Evolutionary conservation across 371 early-diverging fungal species (phyloP), one percentile per base, ranked within the genome.

Genomic region (Syncephalastrum monosporum): DNA sequence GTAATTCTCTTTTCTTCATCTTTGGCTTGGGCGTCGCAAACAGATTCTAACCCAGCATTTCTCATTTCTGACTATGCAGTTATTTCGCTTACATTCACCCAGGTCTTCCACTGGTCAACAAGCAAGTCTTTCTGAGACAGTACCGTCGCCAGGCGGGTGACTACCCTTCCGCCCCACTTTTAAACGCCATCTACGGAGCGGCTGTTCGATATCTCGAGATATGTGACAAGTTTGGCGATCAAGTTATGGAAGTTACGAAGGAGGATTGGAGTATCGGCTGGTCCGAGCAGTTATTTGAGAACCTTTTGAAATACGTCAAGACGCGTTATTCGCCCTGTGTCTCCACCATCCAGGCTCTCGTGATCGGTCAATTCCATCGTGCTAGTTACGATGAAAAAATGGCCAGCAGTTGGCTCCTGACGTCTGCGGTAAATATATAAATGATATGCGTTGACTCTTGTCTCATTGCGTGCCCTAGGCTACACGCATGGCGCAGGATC

Each of bases 51-150:
- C 17, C 19, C 16, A 14, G 12, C 33, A 12, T 16, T 44, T 50
- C 17, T 58, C 3, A 50, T 42, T n/a, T 24, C 14, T 12, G n/a
- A 15, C 59, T 44, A 21, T 46, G 3, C 50, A 79, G 79, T 5
- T 79, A 76, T 44, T 79, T 79, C 57, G 67, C 71, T 1, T 76
- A 79, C 59, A 79, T 79, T 23, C 80, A 79, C 57, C 73, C 76
- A 10, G 71, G 67, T 1, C 48, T 79, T n/a, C 80, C 80, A 27
- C 67, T 79, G 4, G 51, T 79, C 42, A 79, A 79, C 64, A 79
- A 79, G 43, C 19, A 48, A 1, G 51, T 79, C 4, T 79, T 79
- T 50, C 29, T 79, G 46, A 71, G 69, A 27, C 80, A 79, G 55
- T 79, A 79, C 47, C 68, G 80, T 21, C 71, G 68, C 13, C 56